Conservation (phyloP, 148 eudicot species). For the Rhododendron griersonianum region DNA sequence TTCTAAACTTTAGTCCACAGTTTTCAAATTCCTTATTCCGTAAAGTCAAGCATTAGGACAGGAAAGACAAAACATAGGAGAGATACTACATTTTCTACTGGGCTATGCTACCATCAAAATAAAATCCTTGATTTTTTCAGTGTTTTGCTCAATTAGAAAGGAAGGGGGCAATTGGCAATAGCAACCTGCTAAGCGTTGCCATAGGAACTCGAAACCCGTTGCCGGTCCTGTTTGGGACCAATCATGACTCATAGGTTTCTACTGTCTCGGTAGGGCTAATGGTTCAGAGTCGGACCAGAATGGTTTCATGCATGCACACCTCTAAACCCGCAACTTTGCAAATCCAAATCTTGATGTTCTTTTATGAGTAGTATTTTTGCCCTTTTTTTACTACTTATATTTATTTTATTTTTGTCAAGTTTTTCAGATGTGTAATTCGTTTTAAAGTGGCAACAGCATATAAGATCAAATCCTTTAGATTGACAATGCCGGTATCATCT, state of each 20-base stretch:
- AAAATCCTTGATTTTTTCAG: neutral
- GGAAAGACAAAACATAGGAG: neutral
- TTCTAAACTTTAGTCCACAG: too few species aligned
- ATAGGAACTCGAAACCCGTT: too few species aligned
- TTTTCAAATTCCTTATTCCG: neutral
- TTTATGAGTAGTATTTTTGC: neutral
- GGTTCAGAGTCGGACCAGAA: neutral
- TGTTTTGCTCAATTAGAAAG: neutral
- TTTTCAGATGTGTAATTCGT: neutral
- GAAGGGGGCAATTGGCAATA: neutral
- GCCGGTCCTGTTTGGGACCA: neutral
- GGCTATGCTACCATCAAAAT: neutral
- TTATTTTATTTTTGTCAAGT: neutral
- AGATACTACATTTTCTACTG: neutral
- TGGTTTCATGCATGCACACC: neutral
- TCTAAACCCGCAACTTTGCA: neutral
- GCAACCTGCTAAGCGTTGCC: neutral
- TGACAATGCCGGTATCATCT: constrained; percentile 21
- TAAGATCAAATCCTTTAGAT: constrained; percentile 15
- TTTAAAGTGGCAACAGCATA: neutral
- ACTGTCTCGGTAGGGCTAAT: neutral
- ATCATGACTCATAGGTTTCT: neutral
- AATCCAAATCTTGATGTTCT: neutral
- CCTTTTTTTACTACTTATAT: neutral
- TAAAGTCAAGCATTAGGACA: neutral